Evolutionary conservation across 73 alveolate genomes (phyloP), one percentile per base, ranked within the genome.

Genomic region (Effrenium voratum): DNA sequence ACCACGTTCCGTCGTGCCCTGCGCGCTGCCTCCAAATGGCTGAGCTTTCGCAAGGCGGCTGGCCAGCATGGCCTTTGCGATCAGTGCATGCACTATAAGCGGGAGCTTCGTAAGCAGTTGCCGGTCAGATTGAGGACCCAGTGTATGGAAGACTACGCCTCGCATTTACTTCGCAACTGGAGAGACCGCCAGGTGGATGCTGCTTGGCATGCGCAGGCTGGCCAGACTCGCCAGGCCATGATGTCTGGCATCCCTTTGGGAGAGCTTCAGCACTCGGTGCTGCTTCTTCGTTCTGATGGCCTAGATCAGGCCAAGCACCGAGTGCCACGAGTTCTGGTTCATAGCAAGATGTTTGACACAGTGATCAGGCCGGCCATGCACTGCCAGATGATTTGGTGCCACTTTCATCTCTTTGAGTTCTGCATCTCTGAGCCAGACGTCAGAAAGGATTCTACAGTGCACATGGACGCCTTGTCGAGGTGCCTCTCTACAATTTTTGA

Each of bases 221-320:
- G n/a, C n/a, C 79, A 66, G 30, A 66, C 79, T 40, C n/a, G 79
- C 41, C 79, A 66, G 30, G 16, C 40, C 0, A 8, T 72, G 13
- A 12, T 72, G 49, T 32, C 12, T 72, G 83, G 50, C 15, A 32
- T 6, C 1, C 49, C 49, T 0, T 72, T 72, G 50, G 30, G 49
- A 30, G 12, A 32, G 50, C 16, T 22, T 46, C 83, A 72, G 49
- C 83, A n/a, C 46, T 81, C 91, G 26, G 91, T 81, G 4, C 41
- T 46, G 49, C 47, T 81, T 45, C 47, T 81, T 43, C 91, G 91
- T 12, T 15, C 73, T 2, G 91, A 81, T 30, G 91, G 91, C 19
- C 63, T 81, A 30, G 91, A 81, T 34, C 91, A 81, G 47, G 72
- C 91, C 0, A 81, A 81, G n/a, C 91, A 81, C 73, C 68, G 72